Conservation (phyloP, 768 basidiomycete genomes). For the Punctularia strigosozonata region DNA sequence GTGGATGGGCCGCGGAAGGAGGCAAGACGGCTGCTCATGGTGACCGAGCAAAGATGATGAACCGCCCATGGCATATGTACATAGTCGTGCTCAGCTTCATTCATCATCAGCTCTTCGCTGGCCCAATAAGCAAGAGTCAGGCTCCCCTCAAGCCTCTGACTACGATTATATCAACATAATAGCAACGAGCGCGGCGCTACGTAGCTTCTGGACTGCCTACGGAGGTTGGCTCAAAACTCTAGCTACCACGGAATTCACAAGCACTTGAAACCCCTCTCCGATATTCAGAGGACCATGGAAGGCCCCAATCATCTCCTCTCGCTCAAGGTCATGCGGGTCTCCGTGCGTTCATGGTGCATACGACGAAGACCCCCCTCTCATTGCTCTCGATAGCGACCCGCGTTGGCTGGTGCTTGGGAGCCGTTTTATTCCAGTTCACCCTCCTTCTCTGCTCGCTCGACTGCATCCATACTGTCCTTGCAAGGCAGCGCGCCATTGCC, state of each 20-base stretch:
- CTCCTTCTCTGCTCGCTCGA: constrained; percentile 72
- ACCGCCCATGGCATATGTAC: too few relatives aligned
- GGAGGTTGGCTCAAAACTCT: too few relatives aligned
- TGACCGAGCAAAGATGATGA: too few relatives aligned
- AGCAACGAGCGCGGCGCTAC: too few relatives aligned
- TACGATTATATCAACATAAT: too few relatives aligned
- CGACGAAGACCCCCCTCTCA: constrained; percentile 1
- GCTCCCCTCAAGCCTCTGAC: too few relatives aligned
- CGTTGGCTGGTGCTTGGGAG: constrained; percentile 67
- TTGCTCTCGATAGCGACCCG: constrained; percentile 42
- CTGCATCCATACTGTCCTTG: constrained; percentile 64
- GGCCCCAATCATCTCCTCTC: constrained; percentile 57
- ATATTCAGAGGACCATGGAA: constrained; percentile 31
- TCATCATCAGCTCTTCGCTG: too few relatives aligned
- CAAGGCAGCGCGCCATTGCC: constrained; percentile 61
- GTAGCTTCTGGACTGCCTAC: too few relatives aligned
- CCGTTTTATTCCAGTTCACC: constrained; percentile 81
- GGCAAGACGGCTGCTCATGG: constrained; percentile 50
- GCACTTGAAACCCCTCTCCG: too few relatives aligned
- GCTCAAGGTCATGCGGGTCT: constrained; percentile 81
- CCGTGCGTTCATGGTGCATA: constrained; percentile 39
- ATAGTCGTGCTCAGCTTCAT: too few relatives aligned
- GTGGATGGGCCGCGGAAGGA: constrained; percentile 77
- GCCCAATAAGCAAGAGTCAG: too few relatives aligned
- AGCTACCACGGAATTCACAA: too few relatives aligned